These are phyloP conservation scores for Lachancea waltii DNA, from an alignment of 805 yeast genomes.

Conservation along the genomic window DNA sequence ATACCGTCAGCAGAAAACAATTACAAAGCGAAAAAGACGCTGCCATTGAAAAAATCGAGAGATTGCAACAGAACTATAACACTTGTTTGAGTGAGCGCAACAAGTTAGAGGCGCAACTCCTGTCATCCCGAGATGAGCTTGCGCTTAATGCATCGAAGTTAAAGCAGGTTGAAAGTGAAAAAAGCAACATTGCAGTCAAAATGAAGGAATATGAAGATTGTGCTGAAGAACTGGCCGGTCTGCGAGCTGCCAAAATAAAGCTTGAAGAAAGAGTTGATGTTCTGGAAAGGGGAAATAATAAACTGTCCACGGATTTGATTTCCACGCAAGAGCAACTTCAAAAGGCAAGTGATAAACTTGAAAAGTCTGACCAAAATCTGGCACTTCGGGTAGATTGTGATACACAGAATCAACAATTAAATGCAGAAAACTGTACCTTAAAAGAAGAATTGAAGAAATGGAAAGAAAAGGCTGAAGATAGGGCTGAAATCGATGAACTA, in stretches of 20 bases:
- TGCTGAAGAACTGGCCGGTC: not conserved
- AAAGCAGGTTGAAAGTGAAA: not conserved
- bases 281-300: too few relatives aligned
- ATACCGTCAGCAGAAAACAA: too few relatives aligned
- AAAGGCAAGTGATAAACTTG: too few relatives aligned
- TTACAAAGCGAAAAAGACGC: too few relatives aligned
- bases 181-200: not conserved
- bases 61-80: not conserved
- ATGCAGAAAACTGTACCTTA: not conserved
- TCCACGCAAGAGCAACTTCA: too few relatives aligned
- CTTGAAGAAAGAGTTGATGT: too few relatives aligned
- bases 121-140: not conserved
- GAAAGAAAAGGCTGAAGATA: constrained; percentile 13
- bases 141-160: not conserved
- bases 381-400: too few relatives aligned
- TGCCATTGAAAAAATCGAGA: not conserved
- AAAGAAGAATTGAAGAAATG: constrained; percentile 11
- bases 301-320: too few relatives aligned
- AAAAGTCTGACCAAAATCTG: constrained; percentile 6
- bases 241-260: not conserved
- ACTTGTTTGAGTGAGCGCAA: not conserved
- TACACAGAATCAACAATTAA: too few relatives aligned
- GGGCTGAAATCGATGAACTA: constrained; percentile 50
- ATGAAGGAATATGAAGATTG: not conserved
- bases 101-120: not conserved